Percentiles rank a stretch among this genome's conserved stretches.
These are phyloP conservation scores for Hymenoscyphus occultus DNA, from an alignment of 2,329 filamentous ascomycete species.

Conservation along the genomic window DNA sequence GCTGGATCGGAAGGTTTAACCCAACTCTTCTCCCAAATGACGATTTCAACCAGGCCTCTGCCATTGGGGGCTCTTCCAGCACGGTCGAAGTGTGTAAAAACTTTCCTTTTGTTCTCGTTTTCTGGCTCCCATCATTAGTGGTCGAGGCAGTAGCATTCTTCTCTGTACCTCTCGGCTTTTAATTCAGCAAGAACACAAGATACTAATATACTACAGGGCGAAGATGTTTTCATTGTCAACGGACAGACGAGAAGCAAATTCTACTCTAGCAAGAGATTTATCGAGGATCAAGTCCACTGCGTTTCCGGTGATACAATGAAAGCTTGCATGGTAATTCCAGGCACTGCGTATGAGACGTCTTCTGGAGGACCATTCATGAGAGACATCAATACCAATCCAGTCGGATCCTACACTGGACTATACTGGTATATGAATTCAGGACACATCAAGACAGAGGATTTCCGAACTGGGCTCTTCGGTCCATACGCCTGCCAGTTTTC, in stretches of 20 bases:
- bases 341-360: constrained; percentile 54
- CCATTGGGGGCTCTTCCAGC: constrained; percentile 47
- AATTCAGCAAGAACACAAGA: too few species aligned
- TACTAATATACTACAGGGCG: not conserved
- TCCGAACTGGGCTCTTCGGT: constrained; percentile 61
- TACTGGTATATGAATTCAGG: constrained; percentile 63
- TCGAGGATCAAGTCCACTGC: constrained; percentile 64
- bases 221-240: constrained; percentile 56
- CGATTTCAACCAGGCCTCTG: constrained; percentile 54
- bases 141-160: too few species aligned
- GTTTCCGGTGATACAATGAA: constrained; percentile 53
- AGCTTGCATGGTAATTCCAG: constrained; percentile 58
- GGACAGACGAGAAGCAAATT: constrained; percentile 67
- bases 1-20: constrained; percentile 61
- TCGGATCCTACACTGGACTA: constrained; percentile 53
- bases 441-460: constrained; percentile 61
- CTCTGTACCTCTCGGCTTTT: too few species aligned
- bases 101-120: too few species aligned
- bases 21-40: constrained; percentile 49
- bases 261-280: constrained; percentile 67
- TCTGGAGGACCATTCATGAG: constrained; percentile 66
- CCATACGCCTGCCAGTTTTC: constrained; percentile 63
- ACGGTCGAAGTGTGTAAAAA: constrained; percentile 51
- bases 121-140: too few species aligned
- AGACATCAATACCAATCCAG: constrained; percentile 56